A percentile compares a stretch with the other conserved stretches of the same genome.
phyloP scores from a whole-genome alignment of 1,284 basidiomycete genomes.

The Rhodotorula sp. region DNA sequence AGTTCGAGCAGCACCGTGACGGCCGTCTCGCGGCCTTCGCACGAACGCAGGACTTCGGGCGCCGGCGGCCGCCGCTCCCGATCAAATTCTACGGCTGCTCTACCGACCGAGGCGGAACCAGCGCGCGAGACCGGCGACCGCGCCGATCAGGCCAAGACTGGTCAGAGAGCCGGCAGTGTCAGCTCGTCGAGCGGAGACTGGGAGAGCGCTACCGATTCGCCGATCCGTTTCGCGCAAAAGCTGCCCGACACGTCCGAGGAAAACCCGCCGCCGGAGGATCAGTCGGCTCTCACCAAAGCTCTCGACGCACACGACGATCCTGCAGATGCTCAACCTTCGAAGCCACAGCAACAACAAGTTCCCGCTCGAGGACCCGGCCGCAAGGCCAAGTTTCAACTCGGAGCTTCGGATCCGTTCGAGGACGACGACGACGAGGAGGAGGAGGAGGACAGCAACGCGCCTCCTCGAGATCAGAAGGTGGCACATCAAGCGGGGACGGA shows the following conservation, averaged over 20 bases:
- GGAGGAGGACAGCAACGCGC: slow-evolving; percentile 5
- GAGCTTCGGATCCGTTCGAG: slow-evolving; percentile 7
- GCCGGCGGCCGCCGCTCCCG: background rate
- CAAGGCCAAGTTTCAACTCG: slow-evolving; percentile 32
- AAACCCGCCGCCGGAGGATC: slow-evolving; percentile 1
- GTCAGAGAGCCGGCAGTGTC: slow-evolving; percentile 8
- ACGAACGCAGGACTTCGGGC: background rate
- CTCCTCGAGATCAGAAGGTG: background rate
- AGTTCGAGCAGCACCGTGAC: slow-evolving; percentile 27
- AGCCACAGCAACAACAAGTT: background rate
- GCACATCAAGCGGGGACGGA: background rate
- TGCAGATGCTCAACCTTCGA: too few species aligned
- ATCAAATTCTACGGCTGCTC: background rate
- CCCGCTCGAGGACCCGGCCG: background rate
- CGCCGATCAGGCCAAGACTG: background rate
- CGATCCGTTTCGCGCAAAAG: slow-evolving; percentile 14
- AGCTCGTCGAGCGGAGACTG: slow-evolving; percentile 24
- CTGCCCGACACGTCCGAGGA: slow-evolving; percentile 16
- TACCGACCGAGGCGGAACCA: too few species aligned
- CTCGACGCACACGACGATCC: slow-evolving; percentile 11
- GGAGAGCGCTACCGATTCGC: slow-evolving; percentile 39
- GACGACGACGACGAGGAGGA: background rate
- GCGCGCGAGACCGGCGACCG: background rate
- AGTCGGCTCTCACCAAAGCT: slow-evolving; percentile 19
- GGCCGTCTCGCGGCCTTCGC: slow-evolving; percentile 6